These are phyloP conservation scores for Nigrospora sphaerica DNA, from an alignment of 2,329 filamentous ascomycete genomes.

Conservation along the genomic window DNA sequence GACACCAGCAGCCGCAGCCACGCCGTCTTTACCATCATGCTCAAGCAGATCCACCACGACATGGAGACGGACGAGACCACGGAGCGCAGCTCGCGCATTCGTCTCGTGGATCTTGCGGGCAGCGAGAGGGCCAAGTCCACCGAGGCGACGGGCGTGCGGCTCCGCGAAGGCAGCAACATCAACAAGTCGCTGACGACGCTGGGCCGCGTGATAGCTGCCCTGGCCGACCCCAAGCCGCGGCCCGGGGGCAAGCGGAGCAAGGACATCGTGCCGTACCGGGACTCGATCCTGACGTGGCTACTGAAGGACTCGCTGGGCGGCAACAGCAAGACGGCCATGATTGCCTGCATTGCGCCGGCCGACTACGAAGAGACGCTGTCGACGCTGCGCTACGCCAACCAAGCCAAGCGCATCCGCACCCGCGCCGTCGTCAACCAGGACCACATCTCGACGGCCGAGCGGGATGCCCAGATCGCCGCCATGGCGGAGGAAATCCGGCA, in stretches of 20 bases:
- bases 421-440: constrained; percentile 94
- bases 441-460: constrained; percentile 82
- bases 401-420: constrained; percentile 94
- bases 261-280: constrained; percentile 80
- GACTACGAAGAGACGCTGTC: constrained; percentile 98
- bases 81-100: constrained; percentile 86
- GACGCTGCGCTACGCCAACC: constrained; percentile 92
- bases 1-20: constrained; percentile 95
- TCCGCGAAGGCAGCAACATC: constrained; percentile 95
- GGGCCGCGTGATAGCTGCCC: constrained; percentile 88
- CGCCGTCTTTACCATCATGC: constrained; percentile 94
- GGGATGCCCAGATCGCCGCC: constrained; percentile 86
- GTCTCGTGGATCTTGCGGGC: constrained; percentile 88
- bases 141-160: constrained; percentile 82
- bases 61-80: constrained; percentile 97
- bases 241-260: constrained; percentile 43
- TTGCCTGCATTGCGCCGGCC: constrained; percentile 89
- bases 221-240: constrained; percentile 62
- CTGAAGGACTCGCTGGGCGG: constrained; percentile 93
- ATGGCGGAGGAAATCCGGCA: constrained; percentile 93
- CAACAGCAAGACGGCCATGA: constrained; percentile 99
- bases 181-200: constrained; percentile 97
- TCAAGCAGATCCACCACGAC: constrained; percentile 97
- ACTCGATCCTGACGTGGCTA: constrained; percentile 78
- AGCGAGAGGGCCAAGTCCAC: constrained; percentile 93